Percentiles rank a stretch among this genome's conserved stretches.
These are phyloP conservation scores for Picochlorum sp. DNA, from an alignment of 139 green algal genomes.

Conservation along the genomic window DNA sequence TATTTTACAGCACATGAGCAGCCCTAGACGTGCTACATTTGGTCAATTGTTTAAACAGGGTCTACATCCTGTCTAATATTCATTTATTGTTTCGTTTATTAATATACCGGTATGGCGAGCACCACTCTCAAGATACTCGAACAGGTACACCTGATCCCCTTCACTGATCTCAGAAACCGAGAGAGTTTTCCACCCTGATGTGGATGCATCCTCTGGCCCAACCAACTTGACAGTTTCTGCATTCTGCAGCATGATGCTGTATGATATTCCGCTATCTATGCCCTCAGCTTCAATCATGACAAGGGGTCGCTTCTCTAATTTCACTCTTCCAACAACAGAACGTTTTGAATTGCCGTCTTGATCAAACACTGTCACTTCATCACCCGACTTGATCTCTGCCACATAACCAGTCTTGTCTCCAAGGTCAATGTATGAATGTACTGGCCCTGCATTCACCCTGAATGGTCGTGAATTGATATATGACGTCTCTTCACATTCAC, in stretches of 20 bases:
- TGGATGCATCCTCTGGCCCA: constrained; percentile 14
- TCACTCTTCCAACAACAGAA: constrained; percentile 66
- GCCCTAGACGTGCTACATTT: constrained; percentile 2
- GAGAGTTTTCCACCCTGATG: constrained; percentile 32
- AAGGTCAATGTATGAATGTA: constrained; percentile 68
- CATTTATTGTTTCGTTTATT: constrained; percentile 65
- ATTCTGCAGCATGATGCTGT: constrained; percentile 79
- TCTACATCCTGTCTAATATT: constrained; percentile 36
- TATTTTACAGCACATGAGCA: neutral
- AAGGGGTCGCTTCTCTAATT: constrained; percentile 67
- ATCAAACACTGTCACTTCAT: constrained; percentile 59
- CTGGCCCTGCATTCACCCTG: constrained; percentile 84
- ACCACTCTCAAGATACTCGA: constrained; percentile 33
- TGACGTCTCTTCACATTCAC: constrained; percentile 48
- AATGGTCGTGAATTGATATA: constrained; percentile 87
- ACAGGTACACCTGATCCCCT: constrained; percentile 55
- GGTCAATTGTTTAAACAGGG: neutral
- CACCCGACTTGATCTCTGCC: constrained; percentile 56
- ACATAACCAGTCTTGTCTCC: constrained; percentile 63
- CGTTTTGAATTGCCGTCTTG: constrained; percentile 32
- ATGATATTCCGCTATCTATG: constrained; percentile 25
- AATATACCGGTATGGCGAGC: constrained; percentile 75
- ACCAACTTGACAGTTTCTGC: constrained; percentile 87
- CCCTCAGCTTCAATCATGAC: constrained; percentile 62
- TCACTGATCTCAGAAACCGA: constrained; percentile 57